Evolutionary conservation across 176 grass and related monocot species (phyloP).

Genomic region (Ensete ventricosum): DNA sequence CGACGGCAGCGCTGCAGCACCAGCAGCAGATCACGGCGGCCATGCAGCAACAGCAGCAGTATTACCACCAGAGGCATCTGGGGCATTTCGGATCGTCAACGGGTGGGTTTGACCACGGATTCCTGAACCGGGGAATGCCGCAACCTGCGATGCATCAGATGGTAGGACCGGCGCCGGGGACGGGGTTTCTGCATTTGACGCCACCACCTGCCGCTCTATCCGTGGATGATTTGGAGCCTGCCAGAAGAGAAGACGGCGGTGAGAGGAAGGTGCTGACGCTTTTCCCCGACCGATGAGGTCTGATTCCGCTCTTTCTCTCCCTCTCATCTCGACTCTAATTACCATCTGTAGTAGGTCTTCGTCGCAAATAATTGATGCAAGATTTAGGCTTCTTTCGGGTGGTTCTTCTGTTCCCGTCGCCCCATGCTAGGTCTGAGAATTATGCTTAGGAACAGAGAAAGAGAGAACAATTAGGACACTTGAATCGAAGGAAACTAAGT

Average conservation of each 20-base stretch:
- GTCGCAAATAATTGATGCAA: background rate
- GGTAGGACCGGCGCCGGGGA: background rate
- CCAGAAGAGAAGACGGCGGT: background rate
- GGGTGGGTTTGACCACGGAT: constrained; percentile 7
- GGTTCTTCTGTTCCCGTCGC: no score
- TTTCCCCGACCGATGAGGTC: constrained; percentile 9
- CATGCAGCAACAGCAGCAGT: constrained; percentile 9
- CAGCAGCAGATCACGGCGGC: background rate
- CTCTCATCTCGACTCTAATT: background rate
- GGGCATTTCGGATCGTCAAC: constrained; percentile 13
- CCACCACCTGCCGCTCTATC: background rate
- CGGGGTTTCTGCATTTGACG: background rate
- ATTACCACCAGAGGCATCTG: background rate
- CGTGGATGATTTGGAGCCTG: background rate
- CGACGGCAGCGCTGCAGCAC: background rate
- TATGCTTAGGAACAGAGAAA: background rate
- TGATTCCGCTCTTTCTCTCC: background rate
- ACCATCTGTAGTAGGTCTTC: no score
- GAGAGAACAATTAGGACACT: background rate
- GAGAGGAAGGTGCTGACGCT: constrained; percentile 10
- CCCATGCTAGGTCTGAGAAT: no score
- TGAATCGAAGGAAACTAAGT: background rate
- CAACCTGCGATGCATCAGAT: constrained; percentile 2
- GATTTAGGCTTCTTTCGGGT: background rate
- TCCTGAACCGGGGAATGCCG: background rate